Conservation (phyloP, 495 filamentous ascomycete species). For the Rhypophila decipiens region DNA sequence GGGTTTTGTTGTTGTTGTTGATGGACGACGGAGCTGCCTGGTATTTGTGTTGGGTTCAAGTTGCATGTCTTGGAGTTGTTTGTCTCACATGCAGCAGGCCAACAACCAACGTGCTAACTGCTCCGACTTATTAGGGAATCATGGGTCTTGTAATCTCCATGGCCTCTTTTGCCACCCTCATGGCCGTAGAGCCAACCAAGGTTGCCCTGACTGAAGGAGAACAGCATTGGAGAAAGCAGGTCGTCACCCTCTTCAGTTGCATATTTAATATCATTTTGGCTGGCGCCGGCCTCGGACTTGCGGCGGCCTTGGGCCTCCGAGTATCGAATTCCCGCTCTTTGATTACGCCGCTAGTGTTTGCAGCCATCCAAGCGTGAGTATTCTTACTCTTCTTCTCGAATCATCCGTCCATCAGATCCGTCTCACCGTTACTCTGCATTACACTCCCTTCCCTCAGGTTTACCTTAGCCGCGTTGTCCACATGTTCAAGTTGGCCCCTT, state of each 20-base stretch:
- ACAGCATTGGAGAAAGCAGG: constrained; percentile 25
- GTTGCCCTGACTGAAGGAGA: constrained; percentile 22
- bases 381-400: too few species aligned
- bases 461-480: too few species aligned
- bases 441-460: too few species aligned
- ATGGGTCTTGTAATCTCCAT: constrained; percentile 19
- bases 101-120: too few species aligned
- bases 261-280: constrained; percentile 21
- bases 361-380: constrained; percentile 20
- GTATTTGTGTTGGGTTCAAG: too few species aligned
- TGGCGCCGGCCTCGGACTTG: constrained; percentile 18
- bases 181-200: constrained; percentile 15
- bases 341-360: constrained; percentile 18
- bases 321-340: constrained; percentile 12
- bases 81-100: too few species aligned
- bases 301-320: constrained; percentile 13
- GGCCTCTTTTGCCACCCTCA: constrained; percentile 13
- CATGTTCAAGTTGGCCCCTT: too few species aligned
- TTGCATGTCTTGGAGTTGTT: too few species aligned
- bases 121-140: constrained; percentile 13
- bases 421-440: too few species aligned
- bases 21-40: not conserved
- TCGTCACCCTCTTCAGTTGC: constrained; percentile 21
- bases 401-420: too few species aligned
- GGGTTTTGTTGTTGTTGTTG: not conserved